These are phyloP conservation scores for Cladophialophora yegresii DNA, from an alignment of 2,329 filamentous ascomycete genomes.

Conservation along the genomic window DNA sequence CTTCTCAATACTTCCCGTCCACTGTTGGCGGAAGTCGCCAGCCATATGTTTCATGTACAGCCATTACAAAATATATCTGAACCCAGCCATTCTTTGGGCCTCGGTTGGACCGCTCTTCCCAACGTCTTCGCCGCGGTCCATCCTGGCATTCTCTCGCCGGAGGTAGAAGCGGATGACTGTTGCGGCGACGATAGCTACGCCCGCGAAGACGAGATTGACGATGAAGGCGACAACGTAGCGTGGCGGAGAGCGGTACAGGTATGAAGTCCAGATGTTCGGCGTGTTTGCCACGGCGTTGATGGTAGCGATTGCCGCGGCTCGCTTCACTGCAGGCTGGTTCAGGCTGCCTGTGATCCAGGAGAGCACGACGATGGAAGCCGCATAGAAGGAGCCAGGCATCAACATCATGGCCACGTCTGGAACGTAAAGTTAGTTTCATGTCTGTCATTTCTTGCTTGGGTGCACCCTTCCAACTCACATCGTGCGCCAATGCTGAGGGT, in stretches of 20 bases:
- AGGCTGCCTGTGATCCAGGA: conserved; percentile 77
- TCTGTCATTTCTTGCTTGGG: background rate
- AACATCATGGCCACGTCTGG: conserved; percentile 68
- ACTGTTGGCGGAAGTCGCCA: no score
- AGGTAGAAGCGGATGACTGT: conserved; percentile 34
- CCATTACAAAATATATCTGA: conserved; percentile 31
- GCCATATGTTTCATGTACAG: background rate
- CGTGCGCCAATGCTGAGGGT: conserved; percentile 63
- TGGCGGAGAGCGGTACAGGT: conserved; percentile 37
- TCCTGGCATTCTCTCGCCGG: conserved; percentile 34
- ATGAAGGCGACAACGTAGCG: conserved; percentile 37
- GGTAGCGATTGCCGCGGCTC: conserved; percentile 69
- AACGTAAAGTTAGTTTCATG: background rate
- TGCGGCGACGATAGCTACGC: conserved; percentile 34
- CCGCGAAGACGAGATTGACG: conserved; percentile 34
- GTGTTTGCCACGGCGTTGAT: conserved; percentile 73
- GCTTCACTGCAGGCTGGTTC: conserved; percentile 73
- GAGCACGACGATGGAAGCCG: conserved; percentile 63
- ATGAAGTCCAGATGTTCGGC: conserved; percentile 35
- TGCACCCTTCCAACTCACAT: conserved; percentile 40
- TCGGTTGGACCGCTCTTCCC: conserved; percentile 36
- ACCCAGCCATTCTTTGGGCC: conserved; percentile 34
- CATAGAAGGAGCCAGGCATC: conserved; percentile 53
- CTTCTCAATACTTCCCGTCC: no score
- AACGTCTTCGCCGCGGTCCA: conserved; percentile 33